Conservation (phyloP, 495 filamentous ascomycete species). For the Penicillium coffeae region DNA sequence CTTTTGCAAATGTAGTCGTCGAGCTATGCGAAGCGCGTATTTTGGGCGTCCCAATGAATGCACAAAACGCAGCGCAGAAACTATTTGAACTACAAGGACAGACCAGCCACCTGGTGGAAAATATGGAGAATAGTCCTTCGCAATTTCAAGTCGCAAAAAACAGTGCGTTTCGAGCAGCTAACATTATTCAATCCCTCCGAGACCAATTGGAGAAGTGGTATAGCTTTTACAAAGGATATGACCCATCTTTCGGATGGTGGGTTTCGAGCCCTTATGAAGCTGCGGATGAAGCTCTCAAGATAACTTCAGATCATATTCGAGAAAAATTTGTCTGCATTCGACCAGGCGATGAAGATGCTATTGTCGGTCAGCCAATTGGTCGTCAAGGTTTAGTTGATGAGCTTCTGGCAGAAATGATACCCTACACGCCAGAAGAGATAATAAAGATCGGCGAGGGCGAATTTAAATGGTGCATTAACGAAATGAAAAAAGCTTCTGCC, state of each 20-base stretch:
- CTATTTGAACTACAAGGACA: slow-evolving; percentile 21
- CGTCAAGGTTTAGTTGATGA: slow-evolving; percentile 32
- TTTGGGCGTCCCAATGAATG: slow-evolving; percentile 27
- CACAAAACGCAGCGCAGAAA: slow-evolving; percentile 29
- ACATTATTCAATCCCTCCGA: slow-evolving; percentile 29
- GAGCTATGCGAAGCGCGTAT: slow-evolving; percentile 40
- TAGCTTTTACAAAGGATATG: slow-evolving; percentile 44
- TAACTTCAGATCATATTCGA: slow-evolving; percentile 23
- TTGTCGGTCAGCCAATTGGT: slow-evolving; percentile 50
- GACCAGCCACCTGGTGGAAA: slow-evolving; percentile 19
- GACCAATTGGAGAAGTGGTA: slow-evolving; percentile 35
- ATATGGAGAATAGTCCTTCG: slow-evolving; percentile 4
- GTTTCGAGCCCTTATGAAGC: slow-evolving; percentile 31
- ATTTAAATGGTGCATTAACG: slow-evolving; percentile 18
- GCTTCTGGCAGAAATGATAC: slow-evolving; percentile 15
- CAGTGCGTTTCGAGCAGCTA: slow-evolving; percentile 39
- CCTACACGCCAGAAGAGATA: slow-evolving; percentile 42
- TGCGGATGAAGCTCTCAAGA: slow-evolving; percentile 25
- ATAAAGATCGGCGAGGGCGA: slow-evolving; percentile 38
- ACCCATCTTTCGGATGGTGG: slow-evolving; percentile 51
- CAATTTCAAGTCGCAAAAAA: slow-evolving; percentile 26
- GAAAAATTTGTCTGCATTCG: slow-evolving; percentile 39
- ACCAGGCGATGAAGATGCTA: slow-evolving; percentile 34
- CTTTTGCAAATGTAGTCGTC: slow-evolving; percentile 30
- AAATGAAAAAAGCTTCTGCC: slow-evolving; percentile 23